phyloP scores from a whole-genome alignment of 2,329 filamentous ascomycete genomes.

The Didymosphaeria variabile region DNA sequence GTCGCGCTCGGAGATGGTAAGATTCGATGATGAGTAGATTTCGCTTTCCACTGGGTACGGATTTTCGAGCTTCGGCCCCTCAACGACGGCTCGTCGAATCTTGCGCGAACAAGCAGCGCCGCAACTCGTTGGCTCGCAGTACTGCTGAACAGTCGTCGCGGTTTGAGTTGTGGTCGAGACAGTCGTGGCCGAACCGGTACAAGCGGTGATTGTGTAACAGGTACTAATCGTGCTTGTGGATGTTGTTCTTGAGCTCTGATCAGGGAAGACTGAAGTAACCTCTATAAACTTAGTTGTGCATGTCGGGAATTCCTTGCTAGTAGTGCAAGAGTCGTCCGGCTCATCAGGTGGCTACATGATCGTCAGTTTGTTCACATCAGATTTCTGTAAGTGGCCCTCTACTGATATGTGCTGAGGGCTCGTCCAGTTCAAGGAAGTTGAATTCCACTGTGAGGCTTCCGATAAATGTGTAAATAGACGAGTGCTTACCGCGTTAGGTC shows the following conservation, averaged over 20 bases:
- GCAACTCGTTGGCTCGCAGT: neutral
- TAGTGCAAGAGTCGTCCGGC: slow-evolving; percentile 8
- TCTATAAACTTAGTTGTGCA: slow-evolving; percentile 7
- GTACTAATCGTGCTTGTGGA: neutral
- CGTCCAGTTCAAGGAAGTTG: no score
- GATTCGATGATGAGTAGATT: no score
- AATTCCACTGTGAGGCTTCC: no score
- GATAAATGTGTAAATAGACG: neutral
- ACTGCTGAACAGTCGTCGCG: neutral
- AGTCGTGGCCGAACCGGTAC: neutral
- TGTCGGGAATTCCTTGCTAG: neutral
- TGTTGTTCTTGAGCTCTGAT: neutral
- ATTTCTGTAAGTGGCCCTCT: no score
- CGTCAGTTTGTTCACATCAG: no score
- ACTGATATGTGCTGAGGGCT: no score
- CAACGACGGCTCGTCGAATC: no score
- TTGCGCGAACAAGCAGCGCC: no score
- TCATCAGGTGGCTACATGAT: neutral
- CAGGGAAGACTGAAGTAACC: neutral
- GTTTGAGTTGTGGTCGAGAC: neutral
- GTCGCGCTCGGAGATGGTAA: no score
- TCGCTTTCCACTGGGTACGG: no score
- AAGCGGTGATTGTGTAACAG: neutral
- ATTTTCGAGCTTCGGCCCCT: no score
- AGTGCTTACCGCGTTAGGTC: slow-evolving; percentile 1